These are phyloP conservation scores for Plasmodium inui DNA, from an alignment of 169 alveolate genomes.

Conservation along the genomic window DNA sequence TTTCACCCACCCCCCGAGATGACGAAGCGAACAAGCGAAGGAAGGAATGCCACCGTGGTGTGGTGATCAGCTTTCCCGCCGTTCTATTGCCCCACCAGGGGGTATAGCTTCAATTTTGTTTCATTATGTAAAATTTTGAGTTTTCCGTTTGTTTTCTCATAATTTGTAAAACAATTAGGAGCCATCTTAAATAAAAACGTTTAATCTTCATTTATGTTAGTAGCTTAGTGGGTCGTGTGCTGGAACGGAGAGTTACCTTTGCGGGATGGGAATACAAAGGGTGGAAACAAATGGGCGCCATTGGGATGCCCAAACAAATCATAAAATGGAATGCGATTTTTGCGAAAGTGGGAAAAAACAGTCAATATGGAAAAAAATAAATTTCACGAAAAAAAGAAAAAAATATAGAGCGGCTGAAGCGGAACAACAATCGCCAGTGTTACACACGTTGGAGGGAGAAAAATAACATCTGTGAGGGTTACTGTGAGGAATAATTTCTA, in stretches of 20 bases:
- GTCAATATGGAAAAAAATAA: background rate
- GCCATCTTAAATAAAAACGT: background rate
- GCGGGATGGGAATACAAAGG: background rate
- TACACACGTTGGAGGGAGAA: background rate
- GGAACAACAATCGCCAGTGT: background rate
- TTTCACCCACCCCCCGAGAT: background rate
- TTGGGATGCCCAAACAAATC: background rate
- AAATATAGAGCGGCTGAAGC: background rate
- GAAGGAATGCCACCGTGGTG: background rate
- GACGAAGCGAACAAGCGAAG: background rate
- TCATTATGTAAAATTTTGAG: background rate
- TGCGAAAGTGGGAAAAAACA: background rate
- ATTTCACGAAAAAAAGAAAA: too few relatives aligned
- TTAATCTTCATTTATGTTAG: background rate
- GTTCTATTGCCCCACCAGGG: background rate
- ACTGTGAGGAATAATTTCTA: background rate
- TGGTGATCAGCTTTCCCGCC: background rate
- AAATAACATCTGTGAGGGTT: background rate
- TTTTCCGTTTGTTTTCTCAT: background rate
- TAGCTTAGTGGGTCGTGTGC: background rate
- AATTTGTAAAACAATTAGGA: background rate
- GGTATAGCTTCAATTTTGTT: background rate
- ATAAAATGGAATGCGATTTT: background rate
- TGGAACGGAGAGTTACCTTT: background rate
- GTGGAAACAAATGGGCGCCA: background rate